Evolutionary conservation across 768 basidiomycete species (phyloP).

Genomic region (Lactarius tabidus): DNA sequence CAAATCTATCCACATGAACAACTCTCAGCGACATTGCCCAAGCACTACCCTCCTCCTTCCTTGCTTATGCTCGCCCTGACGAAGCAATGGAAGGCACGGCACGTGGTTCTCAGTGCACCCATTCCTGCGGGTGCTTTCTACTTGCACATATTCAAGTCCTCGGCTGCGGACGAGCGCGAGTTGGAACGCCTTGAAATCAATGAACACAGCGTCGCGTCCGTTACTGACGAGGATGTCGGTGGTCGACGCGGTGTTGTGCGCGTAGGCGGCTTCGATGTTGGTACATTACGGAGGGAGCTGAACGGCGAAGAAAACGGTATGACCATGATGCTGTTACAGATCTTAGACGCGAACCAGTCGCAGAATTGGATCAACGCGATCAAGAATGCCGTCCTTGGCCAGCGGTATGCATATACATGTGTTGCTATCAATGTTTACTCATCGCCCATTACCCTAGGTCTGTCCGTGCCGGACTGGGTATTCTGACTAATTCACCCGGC

Average conservation of each 20-base stretch:
- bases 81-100: slow-evolving; percentile 67
- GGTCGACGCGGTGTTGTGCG: slow-evolving; percentile 55
- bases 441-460: slow-evolving; percentile 42
- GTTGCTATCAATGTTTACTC: slow-evolving; percentile 4
- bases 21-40: slow-evolving; percentile 53
- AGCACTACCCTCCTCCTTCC: slow-evolving; percentile 61
- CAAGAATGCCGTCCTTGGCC: slow-evolving; percentile 66
- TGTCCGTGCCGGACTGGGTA: slow-evolving; percentile 61
- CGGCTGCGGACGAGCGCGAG: slow-evolving; percentile 57
- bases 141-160: slow-evolving; percentile 70
- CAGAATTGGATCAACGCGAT: slow-evolving; percentile 75
- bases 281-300: slow-evolving; percentile 35
- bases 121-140: slow-evolving; percentile 44
- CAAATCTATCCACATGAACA: slow-evolving; percentile 51
- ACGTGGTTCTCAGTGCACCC: slow-evolving; percentile 48
- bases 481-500: slow-evolving; percentile 39
- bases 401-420: slow-evolving; percentile 47
- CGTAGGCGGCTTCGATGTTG: slow-evolving; percentile 61
- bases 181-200: slow-evolving; percentile 72
- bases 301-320: slow-evolving; percentile 45
- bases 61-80: slow-evolving; percentile 69
- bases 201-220: slow-evolving; percentile 70
- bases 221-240: slow-evolving; percentile 53
- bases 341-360: slow-evolving; percentile 54
- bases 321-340: slow-evolving; percentile 69